These are phyloP conservation scores for Linum lewisii DNA, from an alignment of 345 rosid genomes.

Conservation along the genomic window DNA sequence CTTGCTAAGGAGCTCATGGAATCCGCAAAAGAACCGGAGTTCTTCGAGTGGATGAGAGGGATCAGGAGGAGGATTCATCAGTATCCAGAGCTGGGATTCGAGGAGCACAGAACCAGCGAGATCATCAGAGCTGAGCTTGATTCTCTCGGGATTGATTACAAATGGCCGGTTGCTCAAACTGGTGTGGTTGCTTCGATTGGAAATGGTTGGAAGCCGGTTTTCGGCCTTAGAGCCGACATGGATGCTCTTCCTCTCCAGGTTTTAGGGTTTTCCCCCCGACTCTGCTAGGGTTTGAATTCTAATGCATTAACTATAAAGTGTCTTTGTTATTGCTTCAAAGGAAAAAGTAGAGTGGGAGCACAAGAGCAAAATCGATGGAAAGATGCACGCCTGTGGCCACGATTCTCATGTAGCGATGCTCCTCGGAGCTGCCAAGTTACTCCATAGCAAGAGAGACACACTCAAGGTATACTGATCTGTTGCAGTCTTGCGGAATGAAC, in stretches of 20 bases:
- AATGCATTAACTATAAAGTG: no score
- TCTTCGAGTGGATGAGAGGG: conserved; percentile 53
- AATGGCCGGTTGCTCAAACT: conserved; percentile 61
- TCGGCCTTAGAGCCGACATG: conserved; percentile 65
- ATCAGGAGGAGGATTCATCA: conserved; percentile 51
- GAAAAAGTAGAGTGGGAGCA: conserved; percentile 69
- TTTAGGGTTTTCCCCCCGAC: neutral
- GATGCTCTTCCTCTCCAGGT: conserved; percentile 76
- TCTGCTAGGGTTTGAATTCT: no score
- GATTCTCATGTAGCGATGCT: conserved; percentile 73
- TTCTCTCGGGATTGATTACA: conserved; percentile 42
- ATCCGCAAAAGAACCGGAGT: conserved; percentile 44
- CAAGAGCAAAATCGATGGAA: conserved; percentile 56
- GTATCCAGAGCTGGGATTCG: conserved; percentile 63
- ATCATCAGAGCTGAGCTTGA: conserved; percentile 52
- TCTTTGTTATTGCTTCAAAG: conserved; percentile 16
- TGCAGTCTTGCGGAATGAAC: neutral
- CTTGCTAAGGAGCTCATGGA: conserved; percentile 22
- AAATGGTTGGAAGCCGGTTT: conserved; percentile 41
- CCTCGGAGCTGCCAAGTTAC: conserved; percentile 70
- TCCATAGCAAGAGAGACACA: conserved; percentile 29
- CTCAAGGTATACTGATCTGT: conserved; percentile 34
- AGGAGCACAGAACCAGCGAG: conserved; percentile 51
- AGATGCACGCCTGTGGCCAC: conserved; percentile 78
- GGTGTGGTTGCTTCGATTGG: conserved; percentile 58